Evolutionary conservation across 345 rosid genomes (phyloP).

Genomic region (Barbarea vulgaris): DNA sequence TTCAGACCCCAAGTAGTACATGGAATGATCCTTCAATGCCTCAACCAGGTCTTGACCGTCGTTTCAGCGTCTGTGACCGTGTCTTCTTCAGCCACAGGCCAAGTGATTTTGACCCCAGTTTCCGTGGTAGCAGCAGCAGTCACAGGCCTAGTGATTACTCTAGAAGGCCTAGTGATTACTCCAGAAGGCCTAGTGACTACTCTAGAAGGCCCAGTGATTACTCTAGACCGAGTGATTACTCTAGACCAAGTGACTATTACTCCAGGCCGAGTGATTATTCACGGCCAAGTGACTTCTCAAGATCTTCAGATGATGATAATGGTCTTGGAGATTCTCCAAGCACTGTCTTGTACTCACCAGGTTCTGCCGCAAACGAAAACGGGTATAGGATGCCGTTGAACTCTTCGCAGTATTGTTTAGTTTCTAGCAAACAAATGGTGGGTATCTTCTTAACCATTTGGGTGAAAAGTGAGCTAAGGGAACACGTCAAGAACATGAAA

Average conservation of each 20-base stretch:
- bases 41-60: constrained; percentile 81
- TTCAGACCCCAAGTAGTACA: constrained; percentile 71
- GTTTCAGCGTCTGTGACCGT: constrained; percentile 96
- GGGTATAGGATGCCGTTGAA: constrained; percentile 71
- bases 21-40: constrained; percentile 84
- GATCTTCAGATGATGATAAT: constrained; percentile 96
- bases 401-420: constrained; percentile 80
- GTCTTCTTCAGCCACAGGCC: constrained; percentile 83
- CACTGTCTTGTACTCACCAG: constrained; percentile 81
- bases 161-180: constrained; percentile 39
- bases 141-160: constrained; percentile 44
- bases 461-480: constrained; percentile 90
- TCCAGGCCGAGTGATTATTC: constrained; percentile 86
- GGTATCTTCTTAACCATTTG: constrained; percentile 92
- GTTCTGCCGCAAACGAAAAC: constrained; percentile 61
- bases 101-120: constrained; percentile 74
- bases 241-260: constrained; percentile 35
- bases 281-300: constrained; percentile 86
- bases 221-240: constrained; percentile 51
- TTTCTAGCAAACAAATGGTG: constrained; percentile 96
- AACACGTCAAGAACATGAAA: constrained; percentile 88
- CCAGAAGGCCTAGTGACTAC: constrained; percentile 43
- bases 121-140: constrained; percentile 47
- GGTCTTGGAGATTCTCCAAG: constrained; percentile 93
- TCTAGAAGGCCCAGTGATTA: constrained; percentile 84